Percentiles rank a stretch among this genome's conserved stretches.
Conservation (phyloP, 805 yeast species). For the Metschnikowia colocasiae region DNA sequence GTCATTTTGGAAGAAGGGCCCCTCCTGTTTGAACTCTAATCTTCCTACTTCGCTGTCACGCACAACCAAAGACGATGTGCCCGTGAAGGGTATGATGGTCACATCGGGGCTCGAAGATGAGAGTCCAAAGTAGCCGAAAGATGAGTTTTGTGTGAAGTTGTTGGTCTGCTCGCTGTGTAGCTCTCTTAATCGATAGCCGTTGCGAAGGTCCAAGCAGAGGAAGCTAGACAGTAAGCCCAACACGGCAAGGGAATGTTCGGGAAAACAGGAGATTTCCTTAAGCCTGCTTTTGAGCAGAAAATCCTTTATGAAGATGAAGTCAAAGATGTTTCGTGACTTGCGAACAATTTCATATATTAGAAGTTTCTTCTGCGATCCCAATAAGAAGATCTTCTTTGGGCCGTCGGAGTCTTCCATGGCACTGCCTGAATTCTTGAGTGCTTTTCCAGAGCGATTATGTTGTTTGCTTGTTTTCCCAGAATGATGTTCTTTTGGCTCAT, state of each 20-base stretch:
- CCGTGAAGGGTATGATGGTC: slow-evolving; percentile 18
- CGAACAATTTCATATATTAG: slow-evolving; percentile 25
- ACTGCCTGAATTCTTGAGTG: not conserved
- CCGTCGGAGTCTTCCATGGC: not conserved
- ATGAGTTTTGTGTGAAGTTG: slow-evolving; percentile 22
- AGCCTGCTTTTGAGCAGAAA: slow-evolving; percentile 30
- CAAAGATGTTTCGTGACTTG: slow-evolving; percentile 30
- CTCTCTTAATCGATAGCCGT: slow-evolving; percentile 15
- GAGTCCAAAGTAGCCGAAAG: slow-evolving; percentile 40
- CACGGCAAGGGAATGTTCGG: slow-evolving; percentile 8
- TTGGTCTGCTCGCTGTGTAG: slow-evolving; percentile 19
- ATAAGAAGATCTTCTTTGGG: slow-evolving; percentile 20
- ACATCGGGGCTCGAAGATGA: slow-evolving; percentile 27
- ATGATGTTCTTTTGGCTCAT: not conserved
- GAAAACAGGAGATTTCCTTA: slow-evolving; percentile 18
- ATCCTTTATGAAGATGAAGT: slow-evolving; percentile 25
- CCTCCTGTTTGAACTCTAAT: slow-evolving; percentile 11
- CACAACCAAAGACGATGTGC: slow-evolving; percentile 21
- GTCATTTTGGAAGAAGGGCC: slow-evolving; percentile 10
- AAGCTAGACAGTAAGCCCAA: slow-evolving; percentile 27
- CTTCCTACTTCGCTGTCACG: slow-evolving; percentile 32
- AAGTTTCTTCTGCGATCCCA: slow-evolving; percentile 31
- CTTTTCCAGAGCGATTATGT: not conserved
- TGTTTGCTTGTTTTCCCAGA: not conserved
- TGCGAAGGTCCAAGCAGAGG: slow-evolving; percentile 22